Percentiles rank a stretch among this genome's conserved stretches.
Conservation (phyloP, 1,284 basidiomycete genomes). For the Cryptococcus sp. region DNA sequence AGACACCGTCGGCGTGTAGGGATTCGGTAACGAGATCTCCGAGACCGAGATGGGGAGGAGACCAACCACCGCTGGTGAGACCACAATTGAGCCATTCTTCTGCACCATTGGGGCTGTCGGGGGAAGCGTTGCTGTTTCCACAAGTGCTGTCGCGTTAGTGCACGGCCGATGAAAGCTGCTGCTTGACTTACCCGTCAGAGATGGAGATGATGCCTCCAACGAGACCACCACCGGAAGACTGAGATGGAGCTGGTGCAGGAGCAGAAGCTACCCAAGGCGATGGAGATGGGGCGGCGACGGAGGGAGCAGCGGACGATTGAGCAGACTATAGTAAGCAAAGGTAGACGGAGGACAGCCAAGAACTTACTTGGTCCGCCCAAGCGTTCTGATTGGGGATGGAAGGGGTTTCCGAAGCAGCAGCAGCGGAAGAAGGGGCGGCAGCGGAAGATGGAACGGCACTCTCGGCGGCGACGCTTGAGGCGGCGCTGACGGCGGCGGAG, state of each 20-base stretch:
- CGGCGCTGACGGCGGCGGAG: slow-evolving; percentile 1
- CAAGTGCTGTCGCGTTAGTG: slow-evolving; percentile 22
- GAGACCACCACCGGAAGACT: neutral
- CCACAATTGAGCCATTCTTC: slow-evolving; percentile 78
- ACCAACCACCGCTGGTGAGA: slow-evolving; percentile 48
- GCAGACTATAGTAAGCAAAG: neutral
- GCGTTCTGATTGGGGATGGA: neutral
- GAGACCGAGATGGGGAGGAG: slow-evolving; percentile 51
- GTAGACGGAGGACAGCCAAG: neutral
- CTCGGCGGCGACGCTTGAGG: slow-evolving; percentile 5
- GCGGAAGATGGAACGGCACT: slow-evolving; percentile 3
- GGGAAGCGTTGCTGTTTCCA: slow-evolving; percentile 27
- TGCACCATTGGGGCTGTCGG: slow-evolving; percentile 64
- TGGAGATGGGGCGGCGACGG: slow-evolving; percentile 1
- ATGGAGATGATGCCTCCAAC: slow-evolving; percentile 9
- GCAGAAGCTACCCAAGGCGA: neutral
- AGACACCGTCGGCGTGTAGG: slow-evolving; percentile 58
- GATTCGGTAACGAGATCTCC: slow-evolving; percentile 55
- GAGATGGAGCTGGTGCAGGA: slow-evolving; percentile 2
- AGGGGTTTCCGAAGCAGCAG: neutral
- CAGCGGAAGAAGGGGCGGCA: slow-evolving; percentile 2
- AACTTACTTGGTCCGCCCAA: slow-evolving; percentile 4
- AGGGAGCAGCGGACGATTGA: slow-evolving; percentile 4
- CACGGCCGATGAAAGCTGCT: neutral
- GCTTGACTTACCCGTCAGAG: slow-evolving; percentile 16